phyloP scores from a whole-genome alignment of 345 rosid species.

The Salix exigua region DNA sequence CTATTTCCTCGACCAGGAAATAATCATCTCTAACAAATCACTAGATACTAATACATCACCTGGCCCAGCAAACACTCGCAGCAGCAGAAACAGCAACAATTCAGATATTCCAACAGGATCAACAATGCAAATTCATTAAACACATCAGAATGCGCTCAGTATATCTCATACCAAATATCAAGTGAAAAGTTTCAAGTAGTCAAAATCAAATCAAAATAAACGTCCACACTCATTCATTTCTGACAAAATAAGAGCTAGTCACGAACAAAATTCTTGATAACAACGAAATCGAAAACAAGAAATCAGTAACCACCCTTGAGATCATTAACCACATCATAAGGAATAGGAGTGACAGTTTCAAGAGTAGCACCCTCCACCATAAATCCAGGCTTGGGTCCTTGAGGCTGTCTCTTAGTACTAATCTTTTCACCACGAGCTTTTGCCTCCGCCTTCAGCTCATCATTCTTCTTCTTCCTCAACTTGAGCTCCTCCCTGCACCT shows the following conservation, averaged over 20 bases:
- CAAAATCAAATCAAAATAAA: background rate
- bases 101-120: background rate
- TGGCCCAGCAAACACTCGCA: background rate
- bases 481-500: slow-evolving; percentile 54
- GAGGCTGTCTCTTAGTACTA: slow-evolving; percentile 65
- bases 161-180: no score
- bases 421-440: slow-evolving; percentile 52
- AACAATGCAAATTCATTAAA: background rate
- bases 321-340: slow-evolving; percentile 64
- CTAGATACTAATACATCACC: background rate
- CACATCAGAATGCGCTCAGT: no score
- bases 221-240: background rate
- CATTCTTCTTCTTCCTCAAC: slow-evolving; percentile 49
- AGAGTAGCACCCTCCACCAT: slow-evolving; percentile 63
- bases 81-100: background rate
- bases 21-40: background rate
- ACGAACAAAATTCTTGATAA: background rate
- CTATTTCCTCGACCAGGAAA: background rate
- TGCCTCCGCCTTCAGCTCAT: slow-evolving; percentile 54
- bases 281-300: background rate
- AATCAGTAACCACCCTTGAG: slow-evolving; percentile 56
- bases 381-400: slow-evolving; percentile 61
- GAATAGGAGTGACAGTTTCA: slow-evolving; percentile 66
- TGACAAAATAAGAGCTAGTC: background rate
- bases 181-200: background rate